Evolutionary conservation across 352 stramenopile genomes (phyloP).

Genomic region (Phytophthora macrochlamydospora): DNA sequence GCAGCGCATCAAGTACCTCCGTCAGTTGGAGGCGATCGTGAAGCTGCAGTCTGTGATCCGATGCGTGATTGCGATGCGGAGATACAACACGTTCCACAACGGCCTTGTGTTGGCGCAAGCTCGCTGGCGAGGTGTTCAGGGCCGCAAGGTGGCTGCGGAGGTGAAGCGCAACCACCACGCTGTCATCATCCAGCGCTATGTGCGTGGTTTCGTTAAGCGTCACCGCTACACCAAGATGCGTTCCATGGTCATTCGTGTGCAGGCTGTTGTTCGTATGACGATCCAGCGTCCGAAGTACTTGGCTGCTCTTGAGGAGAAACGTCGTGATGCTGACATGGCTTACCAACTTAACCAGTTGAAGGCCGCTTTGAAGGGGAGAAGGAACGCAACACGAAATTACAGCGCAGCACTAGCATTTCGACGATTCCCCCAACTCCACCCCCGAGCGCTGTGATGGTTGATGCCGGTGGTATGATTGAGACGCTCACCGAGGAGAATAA

Average conservation of each 20-base stretch:
- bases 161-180: slow-evolving; percentile 85
- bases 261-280: slow-evolving; percentile 83
- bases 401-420: slow-evolving; percentile 55
- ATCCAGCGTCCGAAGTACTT: slow-evolving; percentile 82
- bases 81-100: slow-evolving; percentile 84
- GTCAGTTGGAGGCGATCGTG: slow-evolving; percentile 76
- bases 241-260: slow-evolving; percentile 75
- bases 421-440: slow-evolving; percentile 42
- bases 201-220: slow-evolving; percentile 73
- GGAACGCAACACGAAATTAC: slow-evolving; percentile 70
- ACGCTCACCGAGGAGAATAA: slow-evolving; percentile 80
- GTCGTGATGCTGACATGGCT: slow-evolving; percentile 85
- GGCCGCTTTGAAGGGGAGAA: slow-evolving; percentile 77
- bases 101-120: slow-evolving; percentile 69
- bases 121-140: slow-evolving; percentile 72
- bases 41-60: slow-evolving; percentile 86
- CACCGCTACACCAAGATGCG: slow-evolving; percentile 70
- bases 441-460: slow-evolving; percentile 73
- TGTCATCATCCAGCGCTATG: slow-evolving; percentile 85
- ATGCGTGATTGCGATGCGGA: slow-evolving; percentile 82
- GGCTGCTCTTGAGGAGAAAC: slow-evolving; percentile 76
- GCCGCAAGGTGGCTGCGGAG: slow-evolving; percentile 61
- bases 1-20: slow-evolving; percentile 77
- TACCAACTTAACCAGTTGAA: slow-evolving; percentile 86
- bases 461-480: slow-evolving; percentile 85